Evolutionary conservation across 2,329 filamentous ascomycete genomes (phyloP), one percentile per base, ranked within the genome.

Genomic region (Plenodomus tracheiphilus): DNA sequence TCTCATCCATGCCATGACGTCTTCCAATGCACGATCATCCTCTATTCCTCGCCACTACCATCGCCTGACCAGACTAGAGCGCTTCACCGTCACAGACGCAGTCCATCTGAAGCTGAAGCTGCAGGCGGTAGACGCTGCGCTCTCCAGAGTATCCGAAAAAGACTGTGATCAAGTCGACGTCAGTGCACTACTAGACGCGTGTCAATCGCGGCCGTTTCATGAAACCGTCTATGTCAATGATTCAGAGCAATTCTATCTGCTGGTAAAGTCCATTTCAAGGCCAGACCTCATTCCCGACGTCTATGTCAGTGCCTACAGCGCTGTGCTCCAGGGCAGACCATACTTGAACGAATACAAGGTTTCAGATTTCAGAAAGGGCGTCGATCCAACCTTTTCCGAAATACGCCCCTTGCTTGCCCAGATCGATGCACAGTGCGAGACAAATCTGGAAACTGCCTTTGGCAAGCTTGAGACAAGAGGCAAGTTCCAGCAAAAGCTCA

Each of bases 331-430:
- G 1, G 50, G 52, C 10, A 49, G 54, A 19, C 51, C 47, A 0
- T 61, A 54, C 21, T 43, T 54, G 9, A 67, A 67, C 21, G 42
- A 17, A 6, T 51, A 49, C 35, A 44, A 28, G 9, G 39, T 47
- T 10, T 51, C 49, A 9, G 47, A 58, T 10, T 54, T 47, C 20
- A 46, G 15, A 8, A 53, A 48, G 39, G 58, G 53, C 11, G 43
- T 51, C 22, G 54, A 57, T 19, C 58, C 61, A 16, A 62, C 48
- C 2, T 64, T 64, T 38, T 65, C 65, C 10, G 51, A 56, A 7
- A 45, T 66, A 19, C 53, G 62, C 7, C 20, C 13, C 3, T 36
- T 60, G 20, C 49, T 68, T 1, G 43, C 42, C 41, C 37, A 39
- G 1, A 53, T 67, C 8, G 64, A 67, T 21, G 38, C 43, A 3